These are phyloP conservation scores for Trichoderma sp. DNA, from an alignment of 2,329 filamentous ascomycete species.

Conservation along the genomic window DNA sequence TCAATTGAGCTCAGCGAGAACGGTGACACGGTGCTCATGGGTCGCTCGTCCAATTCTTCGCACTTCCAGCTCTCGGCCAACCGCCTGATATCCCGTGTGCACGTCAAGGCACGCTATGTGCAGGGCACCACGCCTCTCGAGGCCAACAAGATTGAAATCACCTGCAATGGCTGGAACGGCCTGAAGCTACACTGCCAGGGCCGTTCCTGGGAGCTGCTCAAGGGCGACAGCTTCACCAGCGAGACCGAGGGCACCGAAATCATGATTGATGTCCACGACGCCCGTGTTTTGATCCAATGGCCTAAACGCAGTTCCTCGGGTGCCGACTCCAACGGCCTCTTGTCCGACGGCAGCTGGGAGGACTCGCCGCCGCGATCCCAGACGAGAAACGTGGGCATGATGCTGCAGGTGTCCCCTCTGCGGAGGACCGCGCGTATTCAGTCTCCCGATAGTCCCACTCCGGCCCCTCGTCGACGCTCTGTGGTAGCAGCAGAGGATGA, in stretches of 20 bases:
- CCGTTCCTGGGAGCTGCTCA: conserved; percentile 77
- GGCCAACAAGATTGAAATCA: conserved; percentile 76
- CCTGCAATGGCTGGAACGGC: conserved; percentile 95
- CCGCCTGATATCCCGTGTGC: conserved; percentile 86
- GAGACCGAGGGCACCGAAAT: conserved; percentile 85
- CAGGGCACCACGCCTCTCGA: conserved; percentile 64
- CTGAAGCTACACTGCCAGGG: conserved; percentile 89
- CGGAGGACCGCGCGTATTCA: conserved; percentile 56
- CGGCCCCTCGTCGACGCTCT: conserved; percentile 46
- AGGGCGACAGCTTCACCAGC: conserved; percentile 85
- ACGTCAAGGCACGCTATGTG: conserved; percentile 84
- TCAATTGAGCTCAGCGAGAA: conserved; percentile 75
- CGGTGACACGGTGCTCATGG: conserved; percentile 81
- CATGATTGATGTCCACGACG: conserved; percentile 92
- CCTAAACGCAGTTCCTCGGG: conserved; percentile 52
- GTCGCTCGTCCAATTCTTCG: conserved; percentile 91
- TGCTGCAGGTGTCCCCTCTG: conserved; percentile 62
- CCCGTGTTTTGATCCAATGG: conserved; percentile 86
- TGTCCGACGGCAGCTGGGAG: conserved; percentile 71
- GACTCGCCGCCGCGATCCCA: conserved; percentile 48
- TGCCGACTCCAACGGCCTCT: conserved; percentile 44
- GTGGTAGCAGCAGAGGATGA: conserved; percentile 39
- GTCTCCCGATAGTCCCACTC: conserved; percentile 71
- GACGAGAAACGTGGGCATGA: conserved; percentile 24
- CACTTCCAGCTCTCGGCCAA: conserved; percentile 91